Evolutionary conservation across 1,139 yeast species (phyloP).

Genomic region (Yarrowia galli): DNA sequence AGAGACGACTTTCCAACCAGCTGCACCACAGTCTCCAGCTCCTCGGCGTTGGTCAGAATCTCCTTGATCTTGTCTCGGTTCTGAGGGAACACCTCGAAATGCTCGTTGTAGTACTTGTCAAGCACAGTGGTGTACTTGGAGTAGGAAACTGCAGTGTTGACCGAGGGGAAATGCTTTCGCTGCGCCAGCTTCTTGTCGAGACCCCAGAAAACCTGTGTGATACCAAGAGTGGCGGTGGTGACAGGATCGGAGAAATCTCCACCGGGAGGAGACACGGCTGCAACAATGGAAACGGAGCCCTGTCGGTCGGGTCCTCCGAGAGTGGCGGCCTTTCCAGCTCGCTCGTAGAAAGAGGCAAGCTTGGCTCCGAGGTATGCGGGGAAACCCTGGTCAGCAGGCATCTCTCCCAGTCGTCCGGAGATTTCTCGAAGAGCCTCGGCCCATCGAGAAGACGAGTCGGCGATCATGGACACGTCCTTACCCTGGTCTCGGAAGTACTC

Average conservation of each 20-base stretch:
- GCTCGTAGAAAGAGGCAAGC: constrained; percentile 97
- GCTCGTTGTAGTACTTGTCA: constrained; percentile 81
- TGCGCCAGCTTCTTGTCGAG: constrained; percentile 98
- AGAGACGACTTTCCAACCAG: constrained; percentile 98
- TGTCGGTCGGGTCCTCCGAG: constrained; percentile 95
- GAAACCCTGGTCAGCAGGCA: constrained; percentile 99
- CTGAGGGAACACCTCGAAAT: constrained; percentile 89
- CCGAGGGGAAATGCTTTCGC: constrained; percentile 99
- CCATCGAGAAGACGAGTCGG: constrained; percentile 99
- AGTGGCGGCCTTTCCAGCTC: constrained; percentile 97
- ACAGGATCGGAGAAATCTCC: constrained; percentile 99
- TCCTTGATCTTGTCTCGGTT: constrained; percentile 92
- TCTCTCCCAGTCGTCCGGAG: constrained; percentile 99
- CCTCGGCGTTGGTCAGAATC: constrained; percentile 95
- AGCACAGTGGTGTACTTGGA: constrained; percentile 92
- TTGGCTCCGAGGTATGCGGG: constrained; percentile 99
- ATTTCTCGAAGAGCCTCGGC: constrained; percentile 99
- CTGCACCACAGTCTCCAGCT: constrained; percentile 98
- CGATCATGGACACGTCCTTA: constrained; percentile 98
- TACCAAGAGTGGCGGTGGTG: constrained; percentile 96
- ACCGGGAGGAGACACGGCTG: constrained; percentile 99
- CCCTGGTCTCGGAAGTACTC: constrained; percentile 99
- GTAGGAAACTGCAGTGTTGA: constrained; percentile 93
- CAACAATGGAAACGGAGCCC: constrained; percentile 98
- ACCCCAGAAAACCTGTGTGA: constrained; percentile 99